A percentile compares a stretch with the other conserved stretches of the same genome.
phyloP scores from a whole-genome alignment of 768 basidiomycete genomes.

The Tubosaeta sp. region DNA sequence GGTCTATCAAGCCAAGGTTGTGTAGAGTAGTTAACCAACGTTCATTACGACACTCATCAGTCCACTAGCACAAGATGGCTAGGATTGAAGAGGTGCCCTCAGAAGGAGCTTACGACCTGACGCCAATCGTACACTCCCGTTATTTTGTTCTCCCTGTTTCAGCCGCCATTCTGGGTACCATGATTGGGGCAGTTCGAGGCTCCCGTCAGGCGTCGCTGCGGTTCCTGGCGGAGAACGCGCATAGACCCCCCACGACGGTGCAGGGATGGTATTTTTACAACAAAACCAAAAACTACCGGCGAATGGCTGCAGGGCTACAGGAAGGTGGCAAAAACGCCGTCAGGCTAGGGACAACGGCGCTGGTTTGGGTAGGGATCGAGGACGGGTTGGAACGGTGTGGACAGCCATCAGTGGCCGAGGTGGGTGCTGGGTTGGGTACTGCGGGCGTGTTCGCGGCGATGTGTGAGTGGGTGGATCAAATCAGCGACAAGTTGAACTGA shows the following conservation, averaged over 20 bases:
- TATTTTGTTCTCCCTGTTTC: constrained; percentile 58
- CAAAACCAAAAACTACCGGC: constrained; percentile 91
- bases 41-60: no score
- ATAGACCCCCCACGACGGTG: constrained; percentile 78
- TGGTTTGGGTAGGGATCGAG: constrained; percentile 48
- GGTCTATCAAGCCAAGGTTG: no score
- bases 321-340: constrained; percentile 57
- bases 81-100: constrained; percentile 2
- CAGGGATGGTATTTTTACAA: constrained; percentile 96
- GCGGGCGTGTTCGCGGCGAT: constrained; percentile 54
- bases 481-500: neutral
- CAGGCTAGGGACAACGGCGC: constrained; percentile 44
- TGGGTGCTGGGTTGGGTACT: constrained; percentile 64
- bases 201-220: constrained; percentile 67
- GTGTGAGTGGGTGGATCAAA: constrained; percentile 37
- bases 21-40: no score
- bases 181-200: constrained; percentile 70
- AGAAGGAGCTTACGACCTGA: constrained; percentile 24
- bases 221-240: constrained; percentile 91
- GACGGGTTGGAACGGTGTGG: constrained; percentile 39
- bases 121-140: constrained; percentile 38
- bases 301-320: constrained; percentile 68
- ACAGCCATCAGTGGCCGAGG: constrained; percentile 30
- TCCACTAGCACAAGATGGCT: constrained; percentile 18
- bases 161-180: constrained; percentile 57